Base-by-base conservation (phyloP, 2,329 filamentous ascomycete genomes). In the Chaetomium sp. region DNA sequence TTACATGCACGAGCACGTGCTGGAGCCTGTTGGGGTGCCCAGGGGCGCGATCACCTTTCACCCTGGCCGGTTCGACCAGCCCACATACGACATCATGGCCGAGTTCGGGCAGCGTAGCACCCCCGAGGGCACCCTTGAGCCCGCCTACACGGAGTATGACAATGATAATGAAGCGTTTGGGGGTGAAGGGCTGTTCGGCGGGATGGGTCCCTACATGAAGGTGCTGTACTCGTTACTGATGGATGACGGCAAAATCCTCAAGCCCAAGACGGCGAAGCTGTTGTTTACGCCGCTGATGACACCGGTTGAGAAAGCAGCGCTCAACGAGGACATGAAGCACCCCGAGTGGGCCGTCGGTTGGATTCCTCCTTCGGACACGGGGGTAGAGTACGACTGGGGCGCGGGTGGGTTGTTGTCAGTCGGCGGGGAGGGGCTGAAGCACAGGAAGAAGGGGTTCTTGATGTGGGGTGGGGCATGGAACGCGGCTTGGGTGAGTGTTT, bases 381-480 rank as follows among this genome's bases (percentile, higher is more conserved):
- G 38, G 37, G 34, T 51, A 14, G 59, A 62, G 42, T 66, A 66
- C 49, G 60, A 66, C 54, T 66, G 62, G 62, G 59, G 60, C n/a
- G 45, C 57, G 12, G 66, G 60, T 27, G 66, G 65, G 9, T 38
- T 66, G 53, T 36, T 67, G 35, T 54, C 63, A 8, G 59, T 57
- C 35, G 60, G 58, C 10, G 58, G 58, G 10, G 47, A 49, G 12
- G 45, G 34, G 5, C 54, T 57, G 10, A 49, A 35, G 35, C 33
- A 59, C 27, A 47, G 64, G 36, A 62, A 57, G 46, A 61, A 51
- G 37, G 62, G 61, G 32, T 61, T 60, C 36, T 38, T 67, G 14
- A 59, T 61, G 57, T 67, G 66, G 64, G 59, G 61, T 6, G 65
- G 66, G 0, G 47, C 60, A 34, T 66, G 59, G 51, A 66, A 66